These are phyloP conservation scores for Blastomyces gilchristii DNA, from an alignment of 2,329 filamentous ascomycete genomes.

Conservation along the genomic window DNA sequence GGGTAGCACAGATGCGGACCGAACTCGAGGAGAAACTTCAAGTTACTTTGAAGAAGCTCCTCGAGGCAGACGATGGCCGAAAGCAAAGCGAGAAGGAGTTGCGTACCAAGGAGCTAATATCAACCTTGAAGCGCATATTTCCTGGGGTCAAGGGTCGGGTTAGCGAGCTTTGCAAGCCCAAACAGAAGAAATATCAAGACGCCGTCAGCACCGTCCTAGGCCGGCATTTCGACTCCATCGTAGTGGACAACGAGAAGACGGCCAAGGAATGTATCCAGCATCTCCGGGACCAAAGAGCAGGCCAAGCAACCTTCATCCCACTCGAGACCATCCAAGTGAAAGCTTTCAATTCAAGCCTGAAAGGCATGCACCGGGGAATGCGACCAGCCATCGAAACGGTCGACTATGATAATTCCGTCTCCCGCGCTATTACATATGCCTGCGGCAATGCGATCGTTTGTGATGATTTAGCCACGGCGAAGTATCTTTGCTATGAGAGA, in stretches of 20 bases:
- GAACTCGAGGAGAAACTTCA: constrained; percentile 89
- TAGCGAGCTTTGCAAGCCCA: constrained; percentile 85
- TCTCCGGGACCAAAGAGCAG: constrained; percentile 76
- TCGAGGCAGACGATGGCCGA: constrained; percentile 73
- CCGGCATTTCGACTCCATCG: constrained; percentile 83
- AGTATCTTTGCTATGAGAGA: constrained; percentile 76
- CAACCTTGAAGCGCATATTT: constrained; percentile 78
- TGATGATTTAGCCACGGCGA: constrained; percentile 75
- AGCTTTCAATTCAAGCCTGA: constrained; percentile 78
- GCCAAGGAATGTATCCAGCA: constrained; percentile 91
- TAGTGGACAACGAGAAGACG: constrained; percentile 91
- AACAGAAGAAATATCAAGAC: constrained; percentile 92
- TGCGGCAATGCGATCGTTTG: constrained; percentile 94
- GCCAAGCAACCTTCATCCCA: constrained; percentile 88
- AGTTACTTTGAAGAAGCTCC: constrained; percentile 67
- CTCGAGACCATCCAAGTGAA: constrained; percentile 96
- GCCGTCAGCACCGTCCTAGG: constrained; percentile 88
- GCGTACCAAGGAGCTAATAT: constrained; percentile 70
- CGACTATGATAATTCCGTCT: constrained; percentile 77
- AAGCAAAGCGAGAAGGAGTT: constrained; percentile 76
- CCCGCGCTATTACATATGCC: constrained; percentile 87
- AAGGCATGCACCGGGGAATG: constrained; percentile 72
- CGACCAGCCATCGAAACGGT: constrained; percentile 92
- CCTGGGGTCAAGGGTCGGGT: constrained; percentile 85
- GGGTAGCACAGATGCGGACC: constrained; percentile 68